Conservation (phyloP, 2,329 filamentous ascomycete species). For the Rutstroemia sp. region DNA sequence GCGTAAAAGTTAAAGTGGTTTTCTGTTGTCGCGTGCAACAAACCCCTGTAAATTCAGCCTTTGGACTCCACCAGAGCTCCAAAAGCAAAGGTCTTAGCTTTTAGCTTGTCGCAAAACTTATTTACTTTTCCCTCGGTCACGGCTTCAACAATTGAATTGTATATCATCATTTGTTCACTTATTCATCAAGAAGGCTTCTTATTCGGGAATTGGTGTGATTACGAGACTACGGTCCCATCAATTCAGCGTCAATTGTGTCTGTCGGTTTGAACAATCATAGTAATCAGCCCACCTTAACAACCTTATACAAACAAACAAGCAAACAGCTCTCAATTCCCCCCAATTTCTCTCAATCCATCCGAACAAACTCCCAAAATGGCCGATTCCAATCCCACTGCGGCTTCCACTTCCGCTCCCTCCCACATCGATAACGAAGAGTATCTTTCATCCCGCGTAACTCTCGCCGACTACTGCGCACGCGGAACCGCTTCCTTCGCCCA, state of each 20-base stretch:
- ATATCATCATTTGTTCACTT: too few relatives aligned
- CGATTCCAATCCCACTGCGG: too few relatives aligned
- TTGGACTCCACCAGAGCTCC: background rate
- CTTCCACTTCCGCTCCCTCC: background rate
- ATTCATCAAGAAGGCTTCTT: too few relatives aligned
- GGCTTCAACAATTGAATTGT: too few relatives aligned
- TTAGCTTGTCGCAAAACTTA: conserved; percentile 10
- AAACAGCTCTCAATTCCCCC: too few relatives aligned
- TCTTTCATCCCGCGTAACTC: conserved; percentile 46
- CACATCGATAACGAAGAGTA: conserved; percentile 19
- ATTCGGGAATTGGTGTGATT: too few relatives aligned
- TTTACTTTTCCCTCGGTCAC: background rate
- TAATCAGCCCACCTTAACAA: background rate
- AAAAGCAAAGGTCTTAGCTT: conserved; percentile 2
- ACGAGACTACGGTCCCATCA: too few relatives aligned
- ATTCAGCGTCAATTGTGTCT: background rate
- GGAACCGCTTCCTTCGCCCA: conserved; percentile 80
- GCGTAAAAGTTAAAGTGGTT: conserved; percentile 12
- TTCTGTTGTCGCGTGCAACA: background rate
- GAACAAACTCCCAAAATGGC: background rate
- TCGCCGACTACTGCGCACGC: conserved; percentile 70
- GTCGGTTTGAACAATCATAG: background rate
- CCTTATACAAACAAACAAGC: background rate
- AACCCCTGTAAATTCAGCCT: conserved; percentile 1
- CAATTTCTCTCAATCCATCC: background rate